phyloP scores from a whole-genome alignment of 352 stramenopile species.

The Pythium biforme region DNA sequence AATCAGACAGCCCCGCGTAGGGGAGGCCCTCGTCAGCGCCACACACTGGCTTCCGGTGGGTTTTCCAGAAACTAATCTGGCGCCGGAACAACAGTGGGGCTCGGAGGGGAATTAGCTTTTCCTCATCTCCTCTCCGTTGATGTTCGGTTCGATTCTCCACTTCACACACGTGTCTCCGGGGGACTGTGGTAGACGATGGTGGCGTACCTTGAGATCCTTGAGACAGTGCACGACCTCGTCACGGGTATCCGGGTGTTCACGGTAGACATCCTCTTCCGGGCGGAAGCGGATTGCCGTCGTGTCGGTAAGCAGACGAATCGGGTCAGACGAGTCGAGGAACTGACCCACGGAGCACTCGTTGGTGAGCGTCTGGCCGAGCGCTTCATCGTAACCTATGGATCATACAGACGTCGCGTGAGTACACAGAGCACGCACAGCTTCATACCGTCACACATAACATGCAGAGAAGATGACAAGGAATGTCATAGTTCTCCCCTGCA shows the following conservation, averaged over 20 bases:
- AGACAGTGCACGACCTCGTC: slow-evolving; percentile 79
- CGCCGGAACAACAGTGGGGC: slow-evolving; percentile 84
- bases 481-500: slow-evolving; percentile 82
- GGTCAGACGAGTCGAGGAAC: slow-evolving; percentile 89
- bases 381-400: slow-evolving; percentile 90
- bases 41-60: slow-evolving; percentile 84
- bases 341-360: slow-evolving; percentile 85
- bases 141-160: too few relatives aligned
- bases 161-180: too few relatives aligned
- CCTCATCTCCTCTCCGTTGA: slow-evolving; percentile 54
- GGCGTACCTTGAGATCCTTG: slow-evolving; percentile 91
- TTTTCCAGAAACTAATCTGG: slow-evolving; percentile 90
- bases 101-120: slow-evolving; percentile 85
- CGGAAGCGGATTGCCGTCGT: slow-evolving; percentile 93
- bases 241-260: slow-evolving; percentile 70
- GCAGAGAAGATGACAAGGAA: slow-evolving; percentile 23
- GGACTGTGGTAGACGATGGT: too few relatives aligned
- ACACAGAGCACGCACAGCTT: slow-evolving; percentile 21
- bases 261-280: slow-evolving; percentile 77
- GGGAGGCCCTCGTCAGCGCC: slow-evolving; percentile 54
- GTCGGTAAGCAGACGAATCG: slow-evolving; percentile 95
- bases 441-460: background rate
- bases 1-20: slow-evolving; percentile 79
- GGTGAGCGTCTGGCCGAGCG: slow-evolving; percentile 79
- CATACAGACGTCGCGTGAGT: background rate